Percentiles rank a stretch among this genome's conserved stretches.
Evolutionary conservation across 805 yeast genomes (phyloP).

Genomic region (Starmerella apis): DNA sequence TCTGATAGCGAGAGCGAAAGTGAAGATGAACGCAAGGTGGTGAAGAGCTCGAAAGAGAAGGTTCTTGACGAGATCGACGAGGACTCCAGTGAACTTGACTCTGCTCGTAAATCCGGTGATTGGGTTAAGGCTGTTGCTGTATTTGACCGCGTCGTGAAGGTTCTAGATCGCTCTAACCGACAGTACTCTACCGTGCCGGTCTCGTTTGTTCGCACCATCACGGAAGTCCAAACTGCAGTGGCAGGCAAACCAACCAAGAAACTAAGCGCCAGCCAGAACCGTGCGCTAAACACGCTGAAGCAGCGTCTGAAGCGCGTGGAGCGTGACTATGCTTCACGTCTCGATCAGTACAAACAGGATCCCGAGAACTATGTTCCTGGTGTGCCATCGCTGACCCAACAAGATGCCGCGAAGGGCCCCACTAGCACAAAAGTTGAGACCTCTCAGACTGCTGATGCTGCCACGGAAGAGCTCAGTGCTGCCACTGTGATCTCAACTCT

Average conservation of each 20-base stretch:
- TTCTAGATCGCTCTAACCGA: constrained; percentile 58
- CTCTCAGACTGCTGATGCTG: constrained; percentile 29
- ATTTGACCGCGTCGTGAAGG: constrained; percentile 66
- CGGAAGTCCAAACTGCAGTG: constrained; percentile 61
- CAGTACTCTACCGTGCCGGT: constrained; percentile 67
- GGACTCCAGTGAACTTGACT: constrained; percentile 55
- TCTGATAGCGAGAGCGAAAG: constrained; percentile 37
- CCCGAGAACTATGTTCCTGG: constrained; percentile 60
- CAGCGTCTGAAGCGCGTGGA: constrained; percentile 77
- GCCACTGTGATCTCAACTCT: constrained; percentile 60
- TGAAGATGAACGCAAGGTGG: constrained; percentile 70
- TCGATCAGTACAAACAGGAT: constrained; percentile 50
- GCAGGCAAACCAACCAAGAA: constrained; percentile 50
- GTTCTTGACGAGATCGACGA: constrained; percentile 74
- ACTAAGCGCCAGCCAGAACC: constrained; percentile 69
- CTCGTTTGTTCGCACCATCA: constrained; percentile 55
- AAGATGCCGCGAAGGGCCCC: constrained; percentile 28
- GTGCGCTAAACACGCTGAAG: constrained; percentile 74
- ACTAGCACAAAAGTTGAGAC: constrained; percentile 30
- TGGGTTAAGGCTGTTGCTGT: constrained; percentile 66
- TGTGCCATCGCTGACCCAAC: constrained; percentile 15
- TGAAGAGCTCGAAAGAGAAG: constrained; percentile 89
- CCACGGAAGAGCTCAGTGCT: constrained; percentile 28
- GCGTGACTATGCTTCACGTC: constrained; percentile 54
- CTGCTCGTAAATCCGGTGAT: constrained; percentile 51